Evolutionary conservation across 2,329 filamentous ascomycete genomes (phyloP).

Genomic region (Aspergillus pseudonomiae): DNA sequence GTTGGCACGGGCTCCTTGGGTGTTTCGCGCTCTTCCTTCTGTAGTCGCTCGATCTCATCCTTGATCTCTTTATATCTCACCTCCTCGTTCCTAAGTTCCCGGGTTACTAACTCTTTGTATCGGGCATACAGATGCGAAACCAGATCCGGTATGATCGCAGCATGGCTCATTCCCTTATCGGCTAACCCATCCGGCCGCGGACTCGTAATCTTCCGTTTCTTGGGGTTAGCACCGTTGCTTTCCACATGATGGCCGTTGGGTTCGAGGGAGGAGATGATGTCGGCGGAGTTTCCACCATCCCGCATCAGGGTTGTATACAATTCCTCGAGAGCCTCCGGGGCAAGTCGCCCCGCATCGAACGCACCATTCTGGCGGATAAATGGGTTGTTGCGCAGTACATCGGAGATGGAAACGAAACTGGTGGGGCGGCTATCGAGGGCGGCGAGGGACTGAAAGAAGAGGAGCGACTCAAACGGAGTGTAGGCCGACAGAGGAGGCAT

Average conservation of each 20-base stretch:
- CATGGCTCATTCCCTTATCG: conserved; percentile 64
- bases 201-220: conserved; percentile 74
- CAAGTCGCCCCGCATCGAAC: conserved; percentile 75
- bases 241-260: conserved; percentile 36
- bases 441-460: conserved; percentile 80
- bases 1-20: conserved; percentile 11
- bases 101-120: conserved; percentile 72
- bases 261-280: conserved; percentile 34
- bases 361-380: conserved; percentile 69
- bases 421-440: conserved; percentile 66
- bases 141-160: conserved; percentile 69
- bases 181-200: conserved; percentile 66
- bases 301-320: conserved; percentile 76
- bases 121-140: conserved; percentile 73
- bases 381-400: conserved; percentile 72
- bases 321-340: conserved; percentile 74
- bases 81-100: conserved; percentile 75
- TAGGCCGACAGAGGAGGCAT: conserved; percentile 68
- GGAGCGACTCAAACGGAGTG: conserved; percentile 81
- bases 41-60: conserved; percentile 69
- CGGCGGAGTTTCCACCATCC: conserved; percentile 64
- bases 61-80: conserved; percentile 64
- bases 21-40: conserved; percentile 61
- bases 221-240: conserved; percentile 50
- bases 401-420: conserved; percentile 73